Evolutionary conservation across 2,329 filamentous ascomycete species (phyloP), one percentile per base, ranked within the genome.

Genomic region (Aspergillus eucalypticola): DNA sequence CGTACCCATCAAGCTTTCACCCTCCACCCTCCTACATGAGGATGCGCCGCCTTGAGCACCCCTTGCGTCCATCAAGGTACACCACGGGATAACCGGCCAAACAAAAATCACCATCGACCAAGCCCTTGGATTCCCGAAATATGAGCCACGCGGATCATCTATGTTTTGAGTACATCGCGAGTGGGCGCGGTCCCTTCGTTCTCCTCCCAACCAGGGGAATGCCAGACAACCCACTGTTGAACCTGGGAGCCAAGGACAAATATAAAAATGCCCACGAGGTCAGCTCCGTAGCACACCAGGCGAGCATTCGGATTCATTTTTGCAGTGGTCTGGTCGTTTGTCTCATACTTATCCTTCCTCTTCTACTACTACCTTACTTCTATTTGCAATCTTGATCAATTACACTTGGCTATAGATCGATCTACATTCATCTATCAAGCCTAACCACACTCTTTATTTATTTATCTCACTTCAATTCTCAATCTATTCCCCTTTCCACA

Each of bases 371-470:
- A 35, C 7, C 8, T 7, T 10, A 32, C 50, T 59, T 39, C 19
- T 11, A 35, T 10, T 32, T 46, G 49, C 27, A 32, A 23, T 54
- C 21, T 25, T 35, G 46, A n/a, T 38, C 17, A 27, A 3, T 27
- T 8, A 4, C 10, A 13, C 8, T 59, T 50, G 58, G 54, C 53
- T 64, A 61, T 58, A 61, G 44, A 58, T 42, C 50, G n/a, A 35
- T 35, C 32, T 35, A 35, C 32, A 35, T 6, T 35, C 25, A 42
- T 44, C 50, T 55, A 49, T 44, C 29, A 25, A 56, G 55, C 50
- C 62, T 63, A 44, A 66, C 58, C 65, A 53, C 65, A 53, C 56
- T 68, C 61, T 32, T 65, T 66, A 29, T 32, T 11, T 11, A 55
- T 32, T 27, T 32, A 41, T 44, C 61, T 29, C 27, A 35, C 58